Conservation (phyloP, 1,284 basidiomycete genomes). For the Papiliotrema laurentii region DNA sequence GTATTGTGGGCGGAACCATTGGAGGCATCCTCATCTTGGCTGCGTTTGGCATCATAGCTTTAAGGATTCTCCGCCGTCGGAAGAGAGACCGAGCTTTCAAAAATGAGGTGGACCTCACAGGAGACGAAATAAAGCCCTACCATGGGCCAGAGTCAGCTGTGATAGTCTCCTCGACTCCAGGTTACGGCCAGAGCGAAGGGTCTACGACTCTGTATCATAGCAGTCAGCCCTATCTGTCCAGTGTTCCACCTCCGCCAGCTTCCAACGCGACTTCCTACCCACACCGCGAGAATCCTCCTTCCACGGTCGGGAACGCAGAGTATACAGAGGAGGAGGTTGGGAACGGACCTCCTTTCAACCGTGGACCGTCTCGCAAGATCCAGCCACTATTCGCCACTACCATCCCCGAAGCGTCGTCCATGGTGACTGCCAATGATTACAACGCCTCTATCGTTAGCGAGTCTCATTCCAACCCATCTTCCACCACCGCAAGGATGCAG, state of each 20-base stretch:
- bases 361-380: neutral
- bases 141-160: neutral
- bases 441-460: neutral
- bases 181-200: neutral
- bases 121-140: constrained; percentile 26
- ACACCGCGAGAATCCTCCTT: constrained; percentile 5
- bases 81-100: constrained; percentile 1
- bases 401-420: neutral
- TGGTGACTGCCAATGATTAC: neutral
- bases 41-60: constrained; percentile 5
- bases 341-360: neutral
- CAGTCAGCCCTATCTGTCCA: constrained; percentile 7
- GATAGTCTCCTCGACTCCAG: neutral
- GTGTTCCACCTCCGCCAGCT: constrained; percentile 13
- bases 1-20: constrained; percentile 18
- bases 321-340: neutral
- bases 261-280: constrained; percentile 19
- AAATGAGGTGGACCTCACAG: constrained; percentile 14
- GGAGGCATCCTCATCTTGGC: constrained; percentile 14
- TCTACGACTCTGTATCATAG: neutral
- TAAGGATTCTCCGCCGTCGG: constrained; percentile 9
- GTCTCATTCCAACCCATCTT: neutral
- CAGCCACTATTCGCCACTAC: neutral
- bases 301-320: neutral
- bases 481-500: constrained; percentile 5